Evolutionary conservation across 306 rosid genomes (phyloP).

Genomic region (Quercus aquifolioides): DNA sequence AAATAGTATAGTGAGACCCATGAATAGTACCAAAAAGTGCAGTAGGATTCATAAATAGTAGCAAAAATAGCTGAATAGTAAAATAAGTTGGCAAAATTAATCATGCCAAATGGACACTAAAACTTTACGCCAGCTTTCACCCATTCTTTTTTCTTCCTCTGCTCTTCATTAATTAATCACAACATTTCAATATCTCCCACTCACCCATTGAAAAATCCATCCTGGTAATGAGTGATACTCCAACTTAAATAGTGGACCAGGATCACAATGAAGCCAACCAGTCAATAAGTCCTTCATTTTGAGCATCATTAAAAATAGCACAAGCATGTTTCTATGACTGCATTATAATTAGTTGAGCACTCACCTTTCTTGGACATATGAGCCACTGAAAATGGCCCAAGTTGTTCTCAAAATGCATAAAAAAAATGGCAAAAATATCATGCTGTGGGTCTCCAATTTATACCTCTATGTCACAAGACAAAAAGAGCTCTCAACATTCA

Average conservation of each 20-base stretch:
- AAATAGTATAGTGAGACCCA: too few species aligned
- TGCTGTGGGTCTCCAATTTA: slow-evolving; percentile 15
- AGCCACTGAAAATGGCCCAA: slow-evolving; percentile 87
- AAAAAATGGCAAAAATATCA: slow-evolving; percentile 26
- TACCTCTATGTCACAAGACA: slow-evolving; percentile 4
- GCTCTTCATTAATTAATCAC: too few species aligned
- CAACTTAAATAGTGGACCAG: slow-evolving; percentile 77
- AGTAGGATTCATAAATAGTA: too few species aligned
- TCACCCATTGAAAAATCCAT: slow-evolving; percentile 76
- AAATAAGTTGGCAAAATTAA: too few species aligned
- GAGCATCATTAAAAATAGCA: slow-evolving; percentile 7
- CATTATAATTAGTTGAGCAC: slow-evolving; percentile 22
- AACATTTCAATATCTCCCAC: slow-evolving; percentile 3
- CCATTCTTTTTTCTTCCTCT: too few species aligned
- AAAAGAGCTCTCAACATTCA: too few species aligned
- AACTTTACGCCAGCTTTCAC: not conserved
- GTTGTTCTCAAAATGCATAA: slow-evolving; percentile 78
- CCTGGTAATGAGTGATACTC: slow-evolving; percentile 56
- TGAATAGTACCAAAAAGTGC: too few species aligned
- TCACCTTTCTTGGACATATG: slow-evolving; percentile 95
- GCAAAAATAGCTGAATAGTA: too few species aligned
- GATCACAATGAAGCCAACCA: slow-evolving; percentile 94
- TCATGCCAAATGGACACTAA: not conserved
- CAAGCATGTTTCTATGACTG: not conserved
- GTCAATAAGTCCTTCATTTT: slow-evolving; percentile 79